Conservation (phyloP, 345 rosid species). For the Citrus inodora region DNA sequence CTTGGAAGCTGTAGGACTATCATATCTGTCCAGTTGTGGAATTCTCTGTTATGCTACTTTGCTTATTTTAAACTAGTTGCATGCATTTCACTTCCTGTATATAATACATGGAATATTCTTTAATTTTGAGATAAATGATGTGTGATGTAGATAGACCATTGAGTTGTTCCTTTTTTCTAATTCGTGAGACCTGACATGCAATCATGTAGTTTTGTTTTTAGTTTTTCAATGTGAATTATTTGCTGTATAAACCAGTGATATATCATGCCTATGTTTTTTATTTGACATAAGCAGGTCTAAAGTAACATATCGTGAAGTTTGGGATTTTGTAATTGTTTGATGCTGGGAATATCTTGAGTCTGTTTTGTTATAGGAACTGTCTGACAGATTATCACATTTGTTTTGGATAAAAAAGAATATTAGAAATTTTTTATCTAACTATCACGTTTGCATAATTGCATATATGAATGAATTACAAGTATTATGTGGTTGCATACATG, state of each 20-base stretch:
- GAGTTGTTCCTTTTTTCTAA: neutral
- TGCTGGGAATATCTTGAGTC: neutral
- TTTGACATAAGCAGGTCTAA: neutral
- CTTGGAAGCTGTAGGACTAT: constrained; percentile 6
- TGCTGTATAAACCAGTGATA: neutral
- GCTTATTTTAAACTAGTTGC: neutral
- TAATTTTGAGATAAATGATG: neutral
- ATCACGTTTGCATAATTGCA: neutral
- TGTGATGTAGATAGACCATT: neutral
- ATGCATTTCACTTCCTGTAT: neutral
- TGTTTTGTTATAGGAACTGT: neutral
- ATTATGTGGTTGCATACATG: neutral
- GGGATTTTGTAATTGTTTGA: neutral
- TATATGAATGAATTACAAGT: neutral
- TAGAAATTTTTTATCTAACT: no score
- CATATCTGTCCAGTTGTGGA: neutral
- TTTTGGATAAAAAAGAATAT: no score
- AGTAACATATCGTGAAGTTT: neutral
- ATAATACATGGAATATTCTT: neutral
- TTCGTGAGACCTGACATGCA: neutral
- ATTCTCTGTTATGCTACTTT: neutral
- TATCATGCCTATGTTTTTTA: neutral
- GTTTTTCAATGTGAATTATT: neutral
- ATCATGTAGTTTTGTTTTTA: neutral
- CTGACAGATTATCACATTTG: neutral